phyloP scores from a whole-genome alignment of 1,284 basidiomycete species.

The Marasmius oreades region DNA sequence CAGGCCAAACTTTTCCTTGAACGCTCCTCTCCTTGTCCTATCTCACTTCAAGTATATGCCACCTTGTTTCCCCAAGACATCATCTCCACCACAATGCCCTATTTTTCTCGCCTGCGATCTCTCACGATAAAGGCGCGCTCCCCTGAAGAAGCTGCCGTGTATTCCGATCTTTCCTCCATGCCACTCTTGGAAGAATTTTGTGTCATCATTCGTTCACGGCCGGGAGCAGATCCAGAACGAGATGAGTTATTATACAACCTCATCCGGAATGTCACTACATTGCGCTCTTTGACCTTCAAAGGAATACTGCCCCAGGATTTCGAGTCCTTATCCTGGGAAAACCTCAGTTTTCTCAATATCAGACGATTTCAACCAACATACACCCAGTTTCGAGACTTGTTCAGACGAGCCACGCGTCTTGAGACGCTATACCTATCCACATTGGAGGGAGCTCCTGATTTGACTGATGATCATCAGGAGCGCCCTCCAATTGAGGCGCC shows the following conservation, averaged over 20 bases:
- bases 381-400: slow-evolving; percentile 15
- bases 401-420: slow-evolving; percentile 14
- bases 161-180: neutral
- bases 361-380: slow-evolving; percentile 14
- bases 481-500: slow-evolving; percentile 12
- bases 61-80: neutral
- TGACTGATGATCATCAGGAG: neutral
- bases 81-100: neutral
- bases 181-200: neutral
- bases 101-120: neutral
- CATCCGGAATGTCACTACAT: neutral
- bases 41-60: slow-evolving; percentile 5
- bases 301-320: slow-evolving; percentile 11
- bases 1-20: slow-evolving; percentile 24
- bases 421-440: slow-evolving; percentile 14
- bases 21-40: slow-evolving; percentile 24
- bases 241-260: neutral
- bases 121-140: neutral
- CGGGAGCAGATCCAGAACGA: neutral
- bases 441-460: neutral
- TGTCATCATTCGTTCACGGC: neutral
- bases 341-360: slow-evolving; percentile 20
- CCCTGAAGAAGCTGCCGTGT: neutral
- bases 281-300: slow-evolving; percentile 16
- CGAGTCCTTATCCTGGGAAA: slow-evolving; percentile 6